These are phyloP conservation scores for Phytophthora podocarpi DNA, from an alignment of 352 stramenopile species.

Conservation along the genomic window DNA sequence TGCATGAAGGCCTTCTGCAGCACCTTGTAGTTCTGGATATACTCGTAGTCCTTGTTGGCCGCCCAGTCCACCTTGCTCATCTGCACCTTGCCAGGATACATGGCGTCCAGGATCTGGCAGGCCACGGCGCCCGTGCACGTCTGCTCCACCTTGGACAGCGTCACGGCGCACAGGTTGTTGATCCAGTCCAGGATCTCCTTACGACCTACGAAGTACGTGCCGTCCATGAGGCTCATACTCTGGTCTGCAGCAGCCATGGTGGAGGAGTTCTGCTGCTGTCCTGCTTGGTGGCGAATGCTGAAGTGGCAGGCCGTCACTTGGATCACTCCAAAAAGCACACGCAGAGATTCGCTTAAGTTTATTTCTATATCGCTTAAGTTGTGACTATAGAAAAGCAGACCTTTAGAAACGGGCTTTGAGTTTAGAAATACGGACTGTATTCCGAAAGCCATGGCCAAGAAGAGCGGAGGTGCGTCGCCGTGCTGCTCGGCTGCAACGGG, in stretches of 20 bases:
- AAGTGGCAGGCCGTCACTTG: no score
- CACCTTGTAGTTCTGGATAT: conserved; percentile 99
- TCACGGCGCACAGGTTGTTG: conserved; percentile 95
- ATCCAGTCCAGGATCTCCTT: conserved; percentile 99
- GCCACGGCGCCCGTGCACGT: conserved; percentile 96
- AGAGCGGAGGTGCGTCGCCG: conserved; percentile 31
- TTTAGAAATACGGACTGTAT: not conserved
- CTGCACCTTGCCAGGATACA: conserved; percentile 94
- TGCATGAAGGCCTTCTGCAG: conserved; percentile 97
- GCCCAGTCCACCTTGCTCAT: conserved; percentile 98
- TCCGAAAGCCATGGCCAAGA: conserved; percentile 45
- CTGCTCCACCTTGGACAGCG: conserved; percentile 97
- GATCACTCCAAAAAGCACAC: no score
- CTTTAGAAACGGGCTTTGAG: not conserved
- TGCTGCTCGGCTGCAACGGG: not conserved
- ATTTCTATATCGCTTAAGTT: no score
- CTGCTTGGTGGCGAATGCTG: conserved; percentile 14
- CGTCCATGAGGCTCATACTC: conserved; percentile 96
- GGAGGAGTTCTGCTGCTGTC: no score
- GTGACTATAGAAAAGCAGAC: not conserved
- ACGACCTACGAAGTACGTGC: conserved; percentile 96
- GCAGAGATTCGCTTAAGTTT: no score
- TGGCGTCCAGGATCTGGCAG: conserved; percentile 97
- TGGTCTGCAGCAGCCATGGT: conserved; percentile 79
- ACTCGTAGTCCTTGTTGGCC: conserved; percentile 98